Evolutionary conservation across 257 asterid species (phyloP), one percentile per base, ranked within the genome.

Genomic region (Solanum piurae): DNA sequence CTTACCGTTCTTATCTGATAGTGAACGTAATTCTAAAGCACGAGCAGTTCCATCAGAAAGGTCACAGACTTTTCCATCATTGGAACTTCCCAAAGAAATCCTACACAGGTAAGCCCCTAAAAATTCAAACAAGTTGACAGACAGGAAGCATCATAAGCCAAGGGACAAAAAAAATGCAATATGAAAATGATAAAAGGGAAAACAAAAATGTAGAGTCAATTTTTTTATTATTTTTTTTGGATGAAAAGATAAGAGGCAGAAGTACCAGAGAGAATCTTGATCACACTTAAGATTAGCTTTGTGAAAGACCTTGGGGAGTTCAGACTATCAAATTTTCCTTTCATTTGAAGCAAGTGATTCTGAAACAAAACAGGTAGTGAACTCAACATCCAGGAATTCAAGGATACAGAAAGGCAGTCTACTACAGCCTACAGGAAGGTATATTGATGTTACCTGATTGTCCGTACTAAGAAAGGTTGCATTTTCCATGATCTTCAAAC

Each of bases 321-420:
- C 89, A 92, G 91, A 84, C 91, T 86, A 74, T 91, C 95, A 77
- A 93, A 83, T 75, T 89, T 93, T 87, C 95, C 96, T 93, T 93
- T 94, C 94, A 94, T 95, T 82, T 91, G 93, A 89, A 95, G 98
- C 92, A 95, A 92, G 91, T 95, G 96, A 92, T 93, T 90, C 98
- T 95, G 94, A 75, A 76, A 89, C 84, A 75, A 84, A 74, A 66
- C 83, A 31, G 44, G 46, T 34, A 73, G 42, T 29, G 12, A 49
- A 49, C 69, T 82, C 31, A 49, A 49, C 20, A 27, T 46, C 85
- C 40, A 82, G 34, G 69, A 49, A 10, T 49, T 49, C 86, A 49
- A 82, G 44, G 86, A 49, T 82, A 29, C 71, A 46, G 71, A 82
- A 10, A 82, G 71, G 31, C 69, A 82, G 31, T 29, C 31, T 49